Evolutionary conservation across 2,329 filamentous ascomycete genomes (phyloP).

Genomic region (Alternaria ventricosa): DNA sequence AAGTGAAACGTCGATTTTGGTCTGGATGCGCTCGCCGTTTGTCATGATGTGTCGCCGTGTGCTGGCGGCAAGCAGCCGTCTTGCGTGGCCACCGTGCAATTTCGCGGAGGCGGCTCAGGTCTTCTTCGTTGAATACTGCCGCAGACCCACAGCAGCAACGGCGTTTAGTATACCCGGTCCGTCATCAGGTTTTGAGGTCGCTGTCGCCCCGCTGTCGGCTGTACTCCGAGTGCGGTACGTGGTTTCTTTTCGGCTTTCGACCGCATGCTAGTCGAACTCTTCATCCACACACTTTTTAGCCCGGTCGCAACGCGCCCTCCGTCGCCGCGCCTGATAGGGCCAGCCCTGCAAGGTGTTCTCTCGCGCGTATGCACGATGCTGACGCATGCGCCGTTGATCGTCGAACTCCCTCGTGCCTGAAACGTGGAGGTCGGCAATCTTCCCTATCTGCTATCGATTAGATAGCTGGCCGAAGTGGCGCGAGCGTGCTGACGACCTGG

Average conservation of each 20-base stretch:
- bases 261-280: background rate
- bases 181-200: background rate
- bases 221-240: constrained; percentile 2
- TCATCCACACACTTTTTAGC: background rate
- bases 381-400: constrained; percentile 5
- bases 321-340: background rate
- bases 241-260: background rate
- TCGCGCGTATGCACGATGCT: constrained; percentile 6
- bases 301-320: background rate
- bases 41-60: background rate
- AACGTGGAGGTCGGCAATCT: constrained; percentile 20
- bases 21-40: constrained; percentile 4
- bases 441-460: constrained; percentile 26
- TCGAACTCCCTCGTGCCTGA: constrained; percentile 1
- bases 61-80: background rate
- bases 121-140: background rate
- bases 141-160: constrained; percentile 2
- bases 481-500: background rate
- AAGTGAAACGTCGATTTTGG: constrained; percentile 6
- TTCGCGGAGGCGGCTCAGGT: constrained; percentile 2
- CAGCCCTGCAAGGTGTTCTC: constrained; percentile 1
- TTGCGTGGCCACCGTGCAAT: constrained; percentile 13
- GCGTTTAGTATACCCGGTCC: background rate
- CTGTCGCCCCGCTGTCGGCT: background rate
- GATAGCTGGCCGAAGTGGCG: constrained; percentile 25